These are phyloP conservation scores for Aspergillus pseudotamarii DNA, from an alignment of 2,329 filamentous ascomycete genomes.

Conservation along the genomic window DNA sequence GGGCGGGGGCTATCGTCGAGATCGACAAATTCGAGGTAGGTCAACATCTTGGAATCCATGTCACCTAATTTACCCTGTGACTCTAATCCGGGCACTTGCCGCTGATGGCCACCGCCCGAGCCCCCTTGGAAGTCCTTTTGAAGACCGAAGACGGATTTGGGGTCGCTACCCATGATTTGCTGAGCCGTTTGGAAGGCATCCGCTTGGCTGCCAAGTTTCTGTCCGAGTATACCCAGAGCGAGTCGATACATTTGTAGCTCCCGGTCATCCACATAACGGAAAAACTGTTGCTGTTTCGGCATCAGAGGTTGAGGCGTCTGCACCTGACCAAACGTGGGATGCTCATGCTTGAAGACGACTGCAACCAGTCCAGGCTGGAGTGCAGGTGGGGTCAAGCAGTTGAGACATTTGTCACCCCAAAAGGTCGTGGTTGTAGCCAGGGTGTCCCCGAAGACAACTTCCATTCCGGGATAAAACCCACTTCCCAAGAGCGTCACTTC, in stretches of 20 bases:
- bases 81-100: constrained; percentile 47
- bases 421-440: constrained; percentile 73
- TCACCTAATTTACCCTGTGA: constrained; percentile 50
- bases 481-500: constrained; percentile 85
- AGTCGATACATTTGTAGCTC: constrained; percentile 52
- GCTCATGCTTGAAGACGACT: constrained; percentile 67
- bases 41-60: constrained; percentile 70
- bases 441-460: constrained; percentile 80
- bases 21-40: constrained; percentile 76
- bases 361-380: constrained; percentile 67
- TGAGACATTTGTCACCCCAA: constrained; percentile 78
- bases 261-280: constrained; percentile 67
- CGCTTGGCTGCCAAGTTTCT: constrained; percentile 49
- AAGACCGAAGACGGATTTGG: constrained; percentile 52
- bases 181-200: constrained; percentile 53
- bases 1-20: constrained; percentile 71
- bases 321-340: constrained; percentile 51
- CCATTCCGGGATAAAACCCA: constrained; percentile 75
- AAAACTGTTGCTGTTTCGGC: constrained; percentile 57
- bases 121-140: constrained; percentile 47
- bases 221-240: constrained; percentile 48
- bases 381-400: constrained; percentile 76
- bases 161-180: constrained; percentile 50
- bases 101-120: constrained; percentile 48
- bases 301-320: constrained; percentile 47